Conservation (phyloP, 179 eudicot species). For the Patellifolia procumbens region DNA sequence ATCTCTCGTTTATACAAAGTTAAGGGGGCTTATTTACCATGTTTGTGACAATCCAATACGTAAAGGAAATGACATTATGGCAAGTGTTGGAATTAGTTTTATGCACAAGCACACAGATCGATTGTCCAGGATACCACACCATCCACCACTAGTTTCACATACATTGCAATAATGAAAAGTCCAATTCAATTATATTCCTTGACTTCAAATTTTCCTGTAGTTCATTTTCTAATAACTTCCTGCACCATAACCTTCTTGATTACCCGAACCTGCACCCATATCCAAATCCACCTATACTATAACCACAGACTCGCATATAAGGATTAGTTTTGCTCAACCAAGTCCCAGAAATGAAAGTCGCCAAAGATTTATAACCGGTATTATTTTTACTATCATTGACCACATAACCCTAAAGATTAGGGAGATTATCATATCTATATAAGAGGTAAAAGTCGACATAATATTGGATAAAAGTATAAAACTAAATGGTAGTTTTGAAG, state of each 20-base stretch:
- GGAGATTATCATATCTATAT: conserved; percentile 2
- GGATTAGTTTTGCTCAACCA: conserved; percentile 4
- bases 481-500: conserved; percentile 4
- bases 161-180: conserved; percentile 2
- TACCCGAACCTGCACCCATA: background rate
- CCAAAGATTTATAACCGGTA: background rate
- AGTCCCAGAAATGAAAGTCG: conserved; percentile 5
- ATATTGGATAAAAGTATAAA: background rate
- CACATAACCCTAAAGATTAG: background rate
- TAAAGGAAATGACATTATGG: background rate
- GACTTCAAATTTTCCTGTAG: conserved; percentile 9
- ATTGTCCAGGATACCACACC: background rate
- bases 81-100: background rate
- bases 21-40: too few species aligned
- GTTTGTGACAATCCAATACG: too few species aligned
- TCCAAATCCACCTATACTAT: conserved; percentile 1
- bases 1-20: too few species aligned
- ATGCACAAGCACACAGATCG: conserved; percentile 9
- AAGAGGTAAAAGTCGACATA: background rate
- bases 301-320: conserved; percentile 6
- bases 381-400: background rate
- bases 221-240: conserved; percentile 5
- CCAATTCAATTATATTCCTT: conserved; percentile 3
- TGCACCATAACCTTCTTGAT: background rate
- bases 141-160: conserved; percentile 4